These are phyloP conservation scores for Speleostelium caveatum DNA, from an alignment of 78 protist species.

Conservation along the genomic window DNA sequence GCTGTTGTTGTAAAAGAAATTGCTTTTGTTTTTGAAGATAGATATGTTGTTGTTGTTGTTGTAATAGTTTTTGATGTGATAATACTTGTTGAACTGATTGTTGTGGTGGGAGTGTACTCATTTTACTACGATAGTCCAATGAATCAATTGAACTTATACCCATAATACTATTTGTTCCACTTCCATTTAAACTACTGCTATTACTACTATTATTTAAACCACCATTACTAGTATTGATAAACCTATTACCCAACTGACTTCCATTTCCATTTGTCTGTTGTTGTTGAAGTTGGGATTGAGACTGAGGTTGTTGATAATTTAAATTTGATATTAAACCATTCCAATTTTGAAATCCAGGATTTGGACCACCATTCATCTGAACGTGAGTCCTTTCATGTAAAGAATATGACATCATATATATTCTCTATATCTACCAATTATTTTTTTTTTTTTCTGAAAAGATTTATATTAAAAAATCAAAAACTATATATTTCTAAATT, in stretches of 20 bases:
- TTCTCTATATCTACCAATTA: neutral
- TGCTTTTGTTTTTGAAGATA: neutral
- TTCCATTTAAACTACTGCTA: neutral
- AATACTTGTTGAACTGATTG: neutral
- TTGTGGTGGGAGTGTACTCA: slow-evolving; percentile 9
- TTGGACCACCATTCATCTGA: neutral
- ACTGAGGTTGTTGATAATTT: neutral
- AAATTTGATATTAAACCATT: too few relatives aligned
- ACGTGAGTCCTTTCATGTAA: slow-evolving; percentile 23
- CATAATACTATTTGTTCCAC: neutral
- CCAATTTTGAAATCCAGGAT: neutral
- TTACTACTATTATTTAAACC: neutral
- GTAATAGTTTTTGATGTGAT: neutral
- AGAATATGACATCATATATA: slow-evolving; percentile 28
- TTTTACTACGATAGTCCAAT: slow-evolving; percentile 16
- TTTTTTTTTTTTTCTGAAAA: neutral
- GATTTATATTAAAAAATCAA: too few relatives aligned
- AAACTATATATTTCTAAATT: neutral
- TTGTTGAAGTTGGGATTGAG: neutral
- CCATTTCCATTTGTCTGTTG: neutral
- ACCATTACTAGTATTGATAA: neutral
- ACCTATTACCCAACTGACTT: neutral
- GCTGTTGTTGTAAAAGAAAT: slow-evolving; percentile 2
- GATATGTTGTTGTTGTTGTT: slow-evolving; percentile 8
- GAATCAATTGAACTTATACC: slow-evolving; percentile 11